Conservation (phyloP, 805 yeast species). For the Metschnikowia sp. region DNA sequence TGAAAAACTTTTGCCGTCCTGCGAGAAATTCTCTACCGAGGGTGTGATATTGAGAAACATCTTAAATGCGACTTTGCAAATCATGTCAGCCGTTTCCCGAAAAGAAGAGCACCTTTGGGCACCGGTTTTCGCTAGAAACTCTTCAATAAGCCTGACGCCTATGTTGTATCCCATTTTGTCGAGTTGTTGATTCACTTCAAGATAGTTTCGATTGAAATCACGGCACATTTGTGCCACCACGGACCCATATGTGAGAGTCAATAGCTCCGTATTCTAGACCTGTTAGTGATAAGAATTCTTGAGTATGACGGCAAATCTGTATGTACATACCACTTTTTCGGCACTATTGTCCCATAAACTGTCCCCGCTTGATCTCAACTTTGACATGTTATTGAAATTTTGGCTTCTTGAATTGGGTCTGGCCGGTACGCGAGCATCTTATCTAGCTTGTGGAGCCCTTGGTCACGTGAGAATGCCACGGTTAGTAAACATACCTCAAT, state of each 20-base stretch:
- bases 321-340: constrained; percentile 69
- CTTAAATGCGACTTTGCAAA: constrained; percentile 85
- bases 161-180: constrained; percentile 95
- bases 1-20: constrained; percentile 71
- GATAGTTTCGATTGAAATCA: constrained; percentile 74
- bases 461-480: background rate
- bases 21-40: constrained; percentile 66
- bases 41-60: constrained; percentile 85
- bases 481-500: too few relatives aligned
- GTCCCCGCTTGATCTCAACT: constrained; percentile 53
- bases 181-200: constrained; percentile 75
- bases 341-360: constrained; percentile 88
- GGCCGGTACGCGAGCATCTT: background rate
- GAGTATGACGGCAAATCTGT: background rate
- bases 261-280: constrained; percentile 75
- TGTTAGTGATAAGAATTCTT: constrained; percentile 10
- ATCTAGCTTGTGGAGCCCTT: background rate
- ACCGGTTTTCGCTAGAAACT: constrained; percentile 86
- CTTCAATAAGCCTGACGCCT: constrained; percentile 88
- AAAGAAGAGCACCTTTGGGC: constrained; percentile 75
- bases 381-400: constrained; percentile 11
- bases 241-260: constrained; percentile 93
- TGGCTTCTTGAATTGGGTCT: too few relatives aligned
- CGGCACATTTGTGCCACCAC: constrained; percentile 87
- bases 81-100: constrained; percentile 82